Conservation (phyloP, 495 filamentous ascomycete species). For the Lasiosphaeriaceae sp. region DNA sequence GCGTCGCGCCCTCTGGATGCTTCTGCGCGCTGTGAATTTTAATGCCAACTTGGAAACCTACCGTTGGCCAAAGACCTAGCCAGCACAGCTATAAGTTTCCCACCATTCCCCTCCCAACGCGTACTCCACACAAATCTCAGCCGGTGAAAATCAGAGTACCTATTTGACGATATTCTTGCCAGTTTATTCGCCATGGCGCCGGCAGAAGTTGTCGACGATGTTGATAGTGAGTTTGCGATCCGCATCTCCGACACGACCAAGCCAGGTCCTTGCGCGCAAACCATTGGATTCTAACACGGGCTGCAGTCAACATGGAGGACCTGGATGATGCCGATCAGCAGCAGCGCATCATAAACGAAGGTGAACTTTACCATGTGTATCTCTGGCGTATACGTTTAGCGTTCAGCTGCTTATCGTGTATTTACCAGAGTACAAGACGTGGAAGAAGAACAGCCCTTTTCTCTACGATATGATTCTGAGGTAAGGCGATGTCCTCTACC, state of each 20-base stretch:
- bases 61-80: not conserved
- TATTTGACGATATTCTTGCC: not conserved
- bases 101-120: too few relatives aligned
- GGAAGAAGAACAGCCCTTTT: constrained; percentile 99
- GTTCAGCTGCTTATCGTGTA: not conserved
- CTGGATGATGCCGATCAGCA: constrained; percentile 68
- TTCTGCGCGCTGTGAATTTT: not conserved
- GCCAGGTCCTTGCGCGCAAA: not conserved
- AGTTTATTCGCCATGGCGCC: constrained; percentile 34
- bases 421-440: constrained; percentile 89
- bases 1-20: not conserved
- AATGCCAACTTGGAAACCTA: not conserved
- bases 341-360: constrained; percentile 91
- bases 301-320: constrained; percentile 51
- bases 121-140: not conserved
- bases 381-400: not conserved
- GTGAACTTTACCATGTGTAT: constrained; percentile 37
- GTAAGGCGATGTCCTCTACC: constrained; percentile 29
- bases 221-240: constrained; percentile 37
- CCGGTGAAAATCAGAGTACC: not conserved
- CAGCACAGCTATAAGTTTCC: too few relatives aligned
- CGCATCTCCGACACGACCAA: not conserved
- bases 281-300: constrained; percentile 6
- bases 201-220: constrained; percentile 47
- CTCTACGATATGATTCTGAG: constrained; percentile 95